Base-by-base conservation (phyloP, 1,139 yeast genomes). In the Scheffersomyces insectosa region DNA sequence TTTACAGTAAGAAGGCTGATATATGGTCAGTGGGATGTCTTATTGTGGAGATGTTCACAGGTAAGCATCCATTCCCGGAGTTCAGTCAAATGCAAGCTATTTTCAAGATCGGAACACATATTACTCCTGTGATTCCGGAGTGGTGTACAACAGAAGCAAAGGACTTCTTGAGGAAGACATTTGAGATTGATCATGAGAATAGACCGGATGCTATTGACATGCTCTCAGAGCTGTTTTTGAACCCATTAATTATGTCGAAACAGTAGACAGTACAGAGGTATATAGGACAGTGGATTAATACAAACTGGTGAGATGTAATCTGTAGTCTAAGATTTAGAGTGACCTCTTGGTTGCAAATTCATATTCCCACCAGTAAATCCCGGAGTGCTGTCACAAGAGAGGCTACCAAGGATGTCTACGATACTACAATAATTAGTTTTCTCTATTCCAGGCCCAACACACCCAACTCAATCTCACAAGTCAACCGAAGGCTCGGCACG, bases 11-110 rank as follows among this genome's bases (percentile, higher is more conserved):
- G 40, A 88, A 88, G 60, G 96, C 96, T 0, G 98, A 91, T 62
- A 89, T 91, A 28, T 91, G 98, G 98, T 88, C 96, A 0, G 87
- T 91, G 4, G 98, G 97, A 0, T 89, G 97, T 62, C 75, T 91
- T 28, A 80, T 90, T 14, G 84, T 91, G 28, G 98, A 91, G 63
- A 91, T 91, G 97, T 87, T 87, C 59, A 88, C 97, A 0, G 97
- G 97, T 3, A 82, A 83, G 47, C 97, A 91, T 63, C 97, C 97
- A 28, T 91, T 86, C 68, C 97, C 97, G 0, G 88, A 88, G 49
- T 88, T 88, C 56, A 85, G 91, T 45, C 97, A 90, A 63, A 89
- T 90, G 96, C 97, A 91, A 66, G 97, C 97, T 9, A 84, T 91
- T 37, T 91, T 91, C 74, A 85, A 86, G 60, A 88, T 91, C 49